Evolutionary conservation across 441 rosid species (phyloP).

Genomic region (Brassica hybrid): DNA sequence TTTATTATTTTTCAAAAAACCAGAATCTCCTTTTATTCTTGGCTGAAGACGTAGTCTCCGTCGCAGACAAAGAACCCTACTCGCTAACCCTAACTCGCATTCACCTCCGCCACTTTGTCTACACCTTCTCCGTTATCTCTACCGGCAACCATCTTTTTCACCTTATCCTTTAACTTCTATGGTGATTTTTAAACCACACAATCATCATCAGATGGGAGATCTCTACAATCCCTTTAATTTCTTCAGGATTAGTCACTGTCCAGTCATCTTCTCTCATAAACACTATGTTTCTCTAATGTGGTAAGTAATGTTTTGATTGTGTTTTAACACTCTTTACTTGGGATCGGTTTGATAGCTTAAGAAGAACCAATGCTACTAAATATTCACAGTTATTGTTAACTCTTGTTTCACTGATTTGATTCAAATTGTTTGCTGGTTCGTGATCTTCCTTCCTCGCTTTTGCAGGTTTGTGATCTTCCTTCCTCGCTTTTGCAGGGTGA

Average conservation of each 20-base stretch:
- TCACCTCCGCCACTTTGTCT: not conserved
- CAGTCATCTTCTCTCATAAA: constrained; percentile 59
- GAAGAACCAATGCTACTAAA: constrained; percentile 29
- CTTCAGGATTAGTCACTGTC: constrained; percentile 57
- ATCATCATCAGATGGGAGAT: not conserved
- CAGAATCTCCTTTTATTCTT: not conserved
- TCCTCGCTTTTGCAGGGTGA: too few relatives aligned
- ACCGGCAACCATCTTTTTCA: not conserved
- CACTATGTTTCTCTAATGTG: constrained; percentile 21
- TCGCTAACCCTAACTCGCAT: not conserved
- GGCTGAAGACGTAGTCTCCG: not conserved
- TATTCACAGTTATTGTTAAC: constrained; percentile 39
- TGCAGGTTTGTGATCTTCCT: constrained; percentile 42
- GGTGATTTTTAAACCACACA: not conserved
- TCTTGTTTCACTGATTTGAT: constrained; percentile 3
- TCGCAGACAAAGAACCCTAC: not conserved
- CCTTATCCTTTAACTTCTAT: not conserved
- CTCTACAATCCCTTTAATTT: not conserved
- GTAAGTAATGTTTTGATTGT: not conserved
- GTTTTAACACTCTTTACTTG: constrained; percentile 9
- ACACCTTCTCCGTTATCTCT: not conserved
- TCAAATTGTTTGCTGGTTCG: not conserved
- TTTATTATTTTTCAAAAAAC: too few relatives aligned
- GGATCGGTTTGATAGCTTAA: constrained; percentile 46
- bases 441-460: constrained; percentile 11